These are phyloP conservation scores for Coprinopsis marcescibilis DNA, from an alignment of 768 basidiomycete genomes.

Conservation along the genomic window DNA sequence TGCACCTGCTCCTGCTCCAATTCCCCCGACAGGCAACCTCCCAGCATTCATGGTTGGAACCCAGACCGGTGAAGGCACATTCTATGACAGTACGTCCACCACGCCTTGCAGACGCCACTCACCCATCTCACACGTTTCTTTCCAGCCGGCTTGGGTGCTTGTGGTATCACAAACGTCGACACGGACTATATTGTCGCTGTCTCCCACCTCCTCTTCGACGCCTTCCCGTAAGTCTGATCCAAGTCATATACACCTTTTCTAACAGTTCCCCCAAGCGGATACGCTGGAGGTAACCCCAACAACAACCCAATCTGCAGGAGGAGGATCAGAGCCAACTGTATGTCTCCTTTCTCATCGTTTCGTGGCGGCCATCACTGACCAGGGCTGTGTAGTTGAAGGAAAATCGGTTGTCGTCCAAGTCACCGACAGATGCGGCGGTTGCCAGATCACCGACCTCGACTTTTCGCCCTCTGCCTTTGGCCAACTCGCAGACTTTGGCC, in stretches of 20 bases:
- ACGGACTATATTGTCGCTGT: no score
- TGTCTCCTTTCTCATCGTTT: constrained; percentile 17
- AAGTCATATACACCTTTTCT: constrained; percentile 1
- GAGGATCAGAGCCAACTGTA: constrained; percentile 44
- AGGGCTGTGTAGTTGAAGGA: constrained; percentile 40
- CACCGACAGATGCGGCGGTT: constrained; percentile 61
- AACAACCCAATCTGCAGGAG: constrained; percentile 65
- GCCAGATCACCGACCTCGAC: constrained; percentile 49
- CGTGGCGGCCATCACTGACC: constrained; percentile 5
- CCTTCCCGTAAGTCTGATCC: not conserved
- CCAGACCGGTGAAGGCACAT: constrained; percentile 52
- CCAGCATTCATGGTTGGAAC: constrained; percentile 42
- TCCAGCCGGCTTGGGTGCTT: no score
- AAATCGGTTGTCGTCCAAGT: constrained; percentile 43
- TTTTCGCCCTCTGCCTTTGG: constrained; percentile 57
- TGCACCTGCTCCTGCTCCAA: constrained; percentile 10
- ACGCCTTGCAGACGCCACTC: not conserved
- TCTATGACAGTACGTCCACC: constrained; percentile 36
- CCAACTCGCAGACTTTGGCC: constrained; percentile 31
- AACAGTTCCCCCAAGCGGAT: constrained; percentile 35
- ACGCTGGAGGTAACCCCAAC: constrained; percentile 60
- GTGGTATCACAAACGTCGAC: no score
- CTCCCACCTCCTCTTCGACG: no score
- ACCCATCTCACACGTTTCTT: no score
- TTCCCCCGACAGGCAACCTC: constrained; percentile 13